Evolutionary conservation across 78 protist species (phyloP), one percentile per base, ranked within the genome.

Genomic region (Dictyostelium intermedium): DNA sequence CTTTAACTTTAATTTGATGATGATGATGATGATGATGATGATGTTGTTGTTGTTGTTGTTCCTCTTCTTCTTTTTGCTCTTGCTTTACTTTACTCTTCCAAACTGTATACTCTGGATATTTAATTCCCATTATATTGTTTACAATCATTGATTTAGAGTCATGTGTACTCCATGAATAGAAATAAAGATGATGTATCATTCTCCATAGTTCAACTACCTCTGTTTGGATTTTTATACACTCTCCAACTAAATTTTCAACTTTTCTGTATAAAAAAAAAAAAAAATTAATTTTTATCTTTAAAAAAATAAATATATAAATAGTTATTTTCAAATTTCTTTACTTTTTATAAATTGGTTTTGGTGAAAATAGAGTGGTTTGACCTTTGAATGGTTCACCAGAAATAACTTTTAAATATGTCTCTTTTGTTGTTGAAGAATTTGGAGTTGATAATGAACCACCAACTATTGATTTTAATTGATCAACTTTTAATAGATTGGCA

Each of bases 141-240:
- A 85, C 53, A 53, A 85, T 76, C 37, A 85, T 45, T 20, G 83
- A 34, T 32, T 78, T 85, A 2, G 92, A 43, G 39, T 85, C 69
- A 76, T 85, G 92, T 35, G 37, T 35, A 32, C 43, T 73, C 92
- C 92, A 85, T 47, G 45, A 43, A 45, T 20, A 85, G 25, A 85
- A 85, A 56, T 73, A 85, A 23, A 85, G 56, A 85, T 85, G 92
- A 56, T 85, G 83, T 5, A 85, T 76, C 73, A 76, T 85, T 76
- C 76, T 73, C 83, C 83, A 85, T 32, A 85, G 10, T 4, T 34
- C 47, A 2, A 85, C 16, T n/a, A 35, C 73, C 1, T n/a, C 20
- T 20, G 18, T 32, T 23, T 23, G 39, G 10, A 85, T 56, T 34
- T 39, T 27, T 5, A 85, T 25, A 60, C 78, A 76, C n/a, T 39